A percentile compares a stretch with the other conserved stretches of the same genome.
phyloP scores from a whole-genome alignment of 2,329 filamentous ascomycete genomes.

The Hypoxylon rubiginosum region DNA sequence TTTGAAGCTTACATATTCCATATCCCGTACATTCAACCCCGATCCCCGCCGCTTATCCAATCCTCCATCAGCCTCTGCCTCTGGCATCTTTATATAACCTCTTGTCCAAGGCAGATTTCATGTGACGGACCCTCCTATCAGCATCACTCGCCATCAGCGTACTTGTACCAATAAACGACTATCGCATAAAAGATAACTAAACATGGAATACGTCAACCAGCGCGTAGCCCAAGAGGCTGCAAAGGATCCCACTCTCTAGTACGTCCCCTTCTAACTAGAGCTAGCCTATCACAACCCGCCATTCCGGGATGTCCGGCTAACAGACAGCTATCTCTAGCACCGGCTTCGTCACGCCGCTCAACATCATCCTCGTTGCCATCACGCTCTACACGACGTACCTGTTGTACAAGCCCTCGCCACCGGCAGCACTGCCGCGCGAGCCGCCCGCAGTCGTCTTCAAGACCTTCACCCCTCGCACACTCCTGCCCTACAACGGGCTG shows the following conservation, averaged over 20 bases:
- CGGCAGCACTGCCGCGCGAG: constrained; percentile 63
- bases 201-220: constrained; percentile 71
- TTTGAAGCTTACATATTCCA: neutral
- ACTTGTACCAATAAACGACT: neutral
- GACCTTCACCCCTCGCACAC: constrained; percentile 80
- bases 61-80: constrained; percentile 2
- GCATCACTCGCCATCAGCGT: neutral
- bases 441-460: constrained; percentile 72
- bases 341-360: constrained; percentile 71
- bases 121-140: neutral
- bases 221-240: constrained; percentile 67
- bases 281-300: constrained; percentile 11
- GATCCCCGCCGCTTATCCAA: constrained; percentile 11
- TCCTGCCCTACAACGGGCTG: constrained; percentile 87
- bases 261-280: constrained; percentile 33
- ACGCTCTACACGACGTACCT: constrained; percentile 71
- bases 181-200: neutral
- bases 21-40: constrained; percentile 17
- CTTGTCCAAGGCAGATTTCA: neutral
- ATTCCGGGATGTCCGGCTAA: constrained; percentile 32
- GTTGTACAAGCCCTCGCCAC: constrained; percentile 64
- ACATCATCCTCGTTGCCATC: constrained; percentile 69
- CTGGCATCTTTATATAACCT: neutral
- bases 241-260: constrained; percentile 57
- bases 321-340: constrained; percentile 50